A percentile compares a stretch with the other conserved stretches of the same genome.
These are phyloP conservation scores for Fusarium coffeatum DNA, from an alignment of 2,329 filamentous ascomycete species.

Conservation along the genomic window DNA sequence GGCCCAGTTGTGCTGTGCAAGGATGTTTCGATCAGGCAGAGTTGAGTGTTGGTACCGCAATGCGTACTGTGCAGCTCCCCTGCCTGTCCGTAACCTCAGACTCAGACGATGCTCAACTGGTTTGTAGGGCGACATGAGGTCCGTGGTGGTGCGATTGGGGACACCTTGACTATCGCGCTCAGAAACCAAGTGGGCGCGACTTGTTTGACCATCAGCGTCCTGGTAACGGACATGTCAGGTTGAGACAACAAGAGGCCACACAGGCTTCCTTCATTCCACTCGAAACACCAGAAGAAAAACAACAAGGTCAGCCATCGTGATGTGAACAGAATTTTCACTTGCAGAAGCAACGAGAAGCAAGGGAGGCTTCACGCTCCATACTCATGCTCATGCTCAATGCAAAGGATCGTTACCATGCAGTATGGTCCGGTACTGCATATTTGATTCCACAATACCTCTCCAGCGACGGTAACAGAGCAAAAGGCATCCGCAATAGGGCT, in stretches of 20 bases:
- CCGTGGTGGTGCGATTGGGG: constrained; percentile 45
- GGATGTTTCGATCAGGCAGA: constrained; percentile 44
- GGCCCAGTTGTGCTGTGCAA: constrained; percentile 33
- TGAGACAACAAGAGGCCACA: constrained; percentile 15
- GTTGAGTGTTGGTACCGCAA: constrained; percentile 33
- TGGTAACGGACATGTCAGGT: constrained; percentile 28
- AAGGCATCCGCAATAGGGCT: constrained; percentile 23
- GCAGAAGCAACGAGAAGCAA: constrained; percentile 42
- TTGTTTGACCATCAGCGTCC: constrained; percentile 29
- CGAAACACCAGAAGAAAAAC: neutral
- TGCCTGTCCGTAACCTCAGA: constrained; percentile 26
- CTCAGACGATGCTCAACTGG: constrained; percentile 44
- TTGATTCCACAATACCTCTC: constrained; percentile 14
- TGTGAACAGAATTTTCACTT: constrained; percentile 32
- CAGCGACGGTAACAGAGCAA: constrained; percentile 8
- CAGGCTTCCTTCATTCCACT: constrained; percentile 6
- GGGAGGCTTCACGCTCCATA: constrained; percentile 5
- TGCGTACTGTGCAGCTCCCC: constrained; percentile 37
- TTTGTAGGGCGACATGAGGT: constrained; percentile 43
- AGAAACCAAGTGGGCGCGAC: constrained; percentile 26
- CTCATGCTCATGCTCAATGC: constrained; percentile 9
- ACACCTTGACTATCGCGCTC: constrained; percentile 26
- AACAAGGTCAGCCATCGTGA: neutral
- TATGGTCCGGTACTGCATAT: constrained; percentile 13
- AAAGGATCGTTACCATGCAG: constrained; percentile 22